These are phyloP conservation scores for Tilletia caries DNA, from an alignment of 1,284 basidiomycete species.

Conservation along the genomic window DNA sequence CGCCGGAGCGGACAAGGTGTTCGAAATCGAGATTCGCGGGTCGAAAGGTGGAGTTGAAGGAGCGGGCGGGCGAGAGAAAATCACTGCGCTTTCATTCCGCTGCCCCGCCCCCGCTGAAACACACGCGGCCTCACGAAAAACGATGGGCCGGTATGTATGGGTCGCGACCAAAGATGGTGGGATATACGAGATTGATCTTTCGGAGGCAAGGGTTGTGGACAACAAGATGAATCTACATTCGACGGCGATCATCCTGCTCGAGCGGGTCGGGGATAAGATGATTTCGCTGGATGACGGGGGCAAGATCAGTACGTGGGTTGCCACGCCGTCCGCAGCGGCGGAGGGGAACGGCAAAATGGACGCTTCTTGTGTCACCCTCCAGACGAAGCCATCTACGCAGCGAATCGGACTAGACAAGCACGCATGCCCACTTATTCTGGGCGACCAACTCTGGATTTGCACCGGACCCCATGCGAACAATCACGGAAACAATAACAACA, in stretches of 20 bases:
- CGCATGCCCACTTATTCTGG: constrained; percentile 32
- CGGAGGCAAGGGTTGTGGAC: constrained; percentile 27
- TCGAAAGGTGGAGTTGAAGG: background rate
- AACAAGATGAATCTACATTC: constrained; percentile 36
- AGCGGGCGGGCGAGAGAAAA: background rate
- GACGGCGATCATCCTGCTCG: constrained; percentile 35
- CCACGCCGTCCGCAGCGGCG: constrained; percentile 9
- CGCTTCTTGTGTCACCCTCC: constrained; percentile 16
- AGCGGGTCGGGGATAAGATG: constrained; percentile 41
- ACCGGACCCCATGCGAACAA: constrained; percentile 15
- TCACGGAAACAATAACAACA: background rate
- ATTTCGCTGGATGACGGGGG: constrained; percentile 47
- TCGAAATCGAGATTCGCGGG: background rate
- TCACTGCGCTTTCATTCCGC: background rate
- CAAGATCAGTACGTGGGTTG: constrained; percentile 48
- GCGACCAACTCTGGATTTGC: constrained; percentile 48
- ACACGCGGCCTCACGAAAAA: background rate
- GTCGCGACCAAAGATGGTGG: constrained; percentile 44
- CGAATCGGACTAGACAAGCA: constrained; percentile 45
- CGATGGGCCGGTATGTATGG: constrained; percentile 41
- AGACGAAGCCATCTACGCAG: constrained; percentile 41
- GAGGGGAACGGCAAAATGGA: background rate
- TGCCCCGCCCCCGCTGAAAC: background rate
- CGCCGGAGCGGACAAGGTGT: background rate
- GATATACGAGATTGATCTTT: constrained; percentile 45